A percentile compares a stretch with the other conserved stretches of the same genome.
These are phyloP conservation scores for Scortechinia acanthostroma DNA, from an alignment of 2,329 filamentous ascomycete genomes.

Conservation along the genomic window DNA sequence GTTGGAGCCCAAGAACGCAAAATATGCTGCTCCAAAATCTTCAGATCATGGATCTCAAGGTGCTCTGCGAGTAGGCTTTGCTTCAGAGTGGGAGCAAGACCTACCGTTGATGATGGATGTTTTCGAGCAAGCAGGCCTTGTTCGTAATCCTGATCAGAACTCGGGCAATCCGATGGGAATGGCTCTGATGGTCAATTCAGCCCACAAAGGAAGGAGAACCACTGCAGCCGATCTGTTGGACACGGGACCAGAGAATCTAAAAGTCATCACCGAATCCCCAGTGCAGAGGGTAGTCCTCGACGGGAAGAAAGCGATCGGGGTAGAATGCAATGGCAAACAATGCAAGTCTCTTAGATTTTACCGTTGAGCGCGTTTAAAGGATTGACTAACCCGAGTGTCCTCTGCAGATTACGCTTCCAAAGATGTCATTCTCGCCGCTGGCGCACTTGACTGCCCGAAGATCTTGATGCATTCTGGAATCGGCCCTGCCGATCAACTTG, in stretches of 20 bases:
- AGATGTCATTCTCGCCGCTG: constrained; percentile 16
- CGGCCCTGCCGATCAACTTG: constrained; percentile 11
- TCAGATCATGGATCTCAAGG: constrained; percentile 10
- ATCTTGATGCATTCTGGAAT: constrained; percentile 18
- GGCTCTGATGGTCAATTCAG: constrained; percentile 8
- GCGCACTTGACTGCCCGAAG: constrained; percentile 15
- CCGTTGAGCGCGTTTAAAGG: constrained; percentile 11
- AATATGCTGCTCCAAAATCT: neutral
- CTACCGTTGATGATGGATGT: constrained; percentile 7
- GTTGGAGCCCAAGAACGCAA: neutral
- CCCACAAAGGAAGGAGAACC: constrained; percentile 3
- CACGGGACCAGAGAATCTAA: constrained; percentile 6
- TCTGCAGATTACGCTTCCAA: constrained; percentile 5
- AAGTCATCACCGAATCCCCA: constrained; percentile 5
- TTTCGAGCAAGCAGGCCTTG: constrained; percentile 8
- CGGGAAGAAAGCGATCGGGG: constrained; percentile 1
- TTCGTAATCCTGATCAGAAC: constrained; percentile 10
- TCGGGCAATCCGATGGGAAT: constrained; percentile 10
- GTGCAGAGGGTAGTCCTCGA: constrained; percentile 7
- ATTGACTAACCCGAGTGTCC: constrained; percentile 5
- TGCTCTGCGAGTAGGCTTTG: constrained; percentile 10
- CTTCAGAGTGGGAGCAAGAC: constrained; percentile 8
- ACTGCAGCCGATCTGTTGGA: constrained; percentile 3
- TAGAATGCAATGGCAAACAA: neutral
- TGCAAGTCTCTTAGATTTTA: constrained; percentile 1